Evolutionary conservation across 176 grass and related monocot genomes (phyloP).

Genomic region (Phyllostachys edulis): DNA sequence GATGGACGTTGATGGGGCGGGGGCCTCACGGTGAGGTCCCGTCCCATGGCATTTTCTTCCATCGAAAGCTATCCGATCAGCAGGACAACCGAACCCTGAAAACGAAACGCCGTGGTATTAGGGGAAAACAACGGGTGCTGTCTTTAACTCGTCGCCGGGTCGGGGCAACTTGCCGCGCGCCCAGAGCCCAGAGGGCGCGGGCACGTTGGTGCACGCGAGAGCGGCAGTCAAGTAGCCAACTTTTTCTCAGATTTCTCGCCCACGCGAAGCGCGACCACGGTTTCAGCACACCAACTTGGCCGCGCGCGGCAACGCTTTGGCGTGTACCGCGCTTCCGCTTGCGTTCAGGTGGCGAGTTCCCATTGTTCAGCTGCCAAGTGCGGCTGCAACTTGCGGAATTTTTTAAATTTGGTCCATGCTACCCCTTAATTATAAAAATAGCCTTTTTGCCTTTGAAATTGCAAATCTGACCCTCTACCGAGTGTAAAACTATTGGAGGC

Average conservation of each 20-base stretch:
- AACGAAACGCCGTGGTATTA: conserved; percentile 31
- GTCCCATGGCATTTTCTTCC: too few species aligned
- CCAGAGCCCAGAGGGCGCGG: neutral
- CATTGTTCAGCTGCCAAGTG: conserved; percentile 13
- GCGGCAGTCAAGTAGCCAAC: neutral
- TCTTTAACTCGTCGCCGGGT: neutral
- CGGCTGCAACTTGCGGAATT: conserved; percentile 21
- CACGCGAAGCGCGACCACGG: neutral
- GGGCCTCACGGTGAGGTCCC: too few species aligned
- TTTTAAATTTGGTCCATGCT: too few species aligned
- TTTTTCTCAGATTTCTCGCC: neutral
- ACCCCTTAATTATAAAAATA: too few species aligned
- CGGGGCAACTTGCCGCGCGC: neutral
- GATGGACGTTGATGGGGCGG: too few species aligned
- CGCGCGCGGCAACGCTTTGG: neutral
- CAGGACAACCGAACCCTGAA: neutral
- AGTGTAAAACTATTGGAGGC: too few species aligned
- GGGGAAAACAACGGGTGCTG: conserved; percentile 28
- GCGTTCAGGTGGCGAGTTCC: conserved; percentile 20
- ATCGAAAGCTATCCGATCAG: neutral
- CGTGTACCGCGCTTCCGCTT: neutral
- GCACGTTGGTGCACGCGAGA: neutral
- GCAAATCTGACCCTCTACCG: too few species aligned
- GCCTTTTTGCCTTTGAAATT: too few species aligned
- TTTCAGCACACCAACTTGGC: conserved; percentile 11